Percentiles rank a stretch among this genome's conserved stretches.
Conservation (phyloP, 495 filamentous ascomycete genomes). For the Friedmanniomyces simplex region DNA sequence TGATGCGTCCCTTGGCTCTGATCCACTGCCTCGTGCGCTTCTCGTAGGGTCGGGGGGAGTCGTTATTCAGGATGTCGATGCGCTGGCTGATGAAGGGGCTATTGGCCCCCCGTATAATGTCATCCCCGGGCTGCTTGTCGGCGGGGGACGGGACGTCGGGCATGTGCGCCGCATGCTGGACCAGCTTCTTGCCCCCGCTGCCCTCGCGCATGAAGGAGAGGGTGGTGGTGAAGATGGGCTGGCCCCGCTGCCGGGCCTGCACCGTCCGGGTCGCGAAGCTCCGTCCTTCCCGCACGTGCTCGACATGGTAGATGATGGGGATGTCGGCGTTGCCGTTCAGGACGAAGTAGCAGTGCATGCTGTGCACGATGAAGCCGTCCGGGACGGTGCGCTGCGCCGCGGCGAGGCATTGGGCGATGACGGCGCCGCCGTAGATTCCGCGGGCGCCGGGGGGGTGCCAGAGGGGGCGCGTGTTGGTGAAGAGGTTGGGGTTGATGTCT, state of each 20-base stretch:
- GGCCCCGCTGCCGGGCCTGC: constrained; percentile 81
- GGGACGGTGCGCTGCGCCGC: constrained; percentile 83
- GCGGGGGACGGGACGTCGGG: constrained; percentile 35
- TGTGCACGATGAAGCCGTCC: constrained; percentile 69
- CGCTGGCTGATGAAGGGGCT: constrained; percentile 50
- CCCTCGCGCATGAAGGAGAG: constrained; percentile 72
- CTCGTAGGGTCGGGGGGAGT: constrained; percentile 44
- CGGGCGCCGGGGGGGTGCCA: constrained; percentile 88
- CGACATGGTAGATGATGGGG: constrained; percentile 86
- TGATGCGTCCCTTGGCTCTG: constrained; percentile 63
- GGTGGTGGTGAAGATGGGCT: constrained; percentile 88
- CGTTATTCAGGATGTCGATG: constrained; percentile 42
- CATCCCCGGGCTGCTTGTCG: constrained; percentile 17
- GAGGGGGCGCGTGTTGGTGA: constrained; percentile 80
- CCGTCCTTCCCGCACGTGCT: constrained; percentile 79
- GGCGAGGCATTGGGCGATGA: constrained; percentile 82
- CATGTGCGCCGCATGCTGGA: constrained; percentile 53
- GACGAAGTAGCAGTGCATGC: constrained; percentile 98
- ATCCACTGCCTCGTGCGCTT: constrained; percentile 71
- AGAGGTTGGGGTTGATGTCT: constrained; percentile 78
- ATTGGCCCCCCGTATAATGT: constrained; percentile 16
- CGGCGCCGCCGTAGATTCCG: constrained; percentile 85
- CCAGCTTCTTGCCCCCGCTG: constrained; percentile 49
- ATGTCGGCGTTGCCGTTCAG: constrained; percentile 75
- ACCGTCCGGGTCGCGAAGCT: constrained; percentile 92